Base-by-base conservation (phyloP, 2,329 filamentous ascomycete genomes). In the Calonectria henricotiae region DNA sequence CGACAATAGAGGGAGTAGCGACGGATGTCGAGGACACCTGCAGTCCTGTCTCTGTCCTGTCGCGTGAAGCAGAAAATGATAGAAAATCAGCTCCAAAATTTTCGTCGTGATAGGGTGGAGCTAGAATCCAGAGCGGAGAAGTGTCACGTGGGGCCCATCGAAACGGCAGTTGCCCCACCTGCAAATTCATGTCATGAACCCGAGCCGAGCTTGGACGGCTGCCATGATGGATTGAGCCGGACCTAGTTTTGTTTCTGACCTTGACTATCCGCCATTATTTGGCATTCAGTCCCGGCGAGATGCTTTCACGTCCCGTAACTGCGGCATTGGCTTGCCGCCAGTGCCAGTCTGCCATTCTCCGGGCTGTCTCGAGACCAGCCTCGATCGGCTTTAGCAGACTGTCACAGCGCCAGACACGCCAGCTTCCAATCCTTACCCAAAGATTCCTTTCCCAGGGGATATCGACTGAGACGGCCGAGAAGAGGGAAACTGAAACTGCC, bases 221-320 rank as follows among this genome's bases (percentile, higher is more conserved):
- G 25, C 72, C 69, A 60, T 68, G 65, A 51, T 68, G 37, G 67
- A 70, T 71, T 64, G 70, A 67, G 66, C 51, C 65, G 30, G 46
- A 39, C 67, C 25, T 25, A 47, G 64, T 32, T 46, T 44, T 68
- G 20, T 30, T 67, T 55, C 47, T 27, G 51, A 60, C 27, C 46
- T 25, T 37, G 25, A 20, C 49, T 54, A 15, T 43, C 27, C 47
- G 23, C 37, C 44, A 39, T 65, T 44, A 11, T 35, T 30, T 23
- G 20, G 17, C 35, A n/a, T 15, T 39, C 46, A 46, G 12, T 8
- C n/a, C 44, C 32, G 30, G 25, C 67, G 64, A 71, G 3, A 83
- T 82, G 80, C 75, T 82, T 58, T 62, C 75, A 35, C 80, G 81
- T 30, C 79, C 81, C 25, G 73, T 74, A 7, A 64, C 77, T 51